Evolutionary conservation across 176 grass and related monocot genomes (phyloP).

Genomic region (Musa acuminata): DNA sequence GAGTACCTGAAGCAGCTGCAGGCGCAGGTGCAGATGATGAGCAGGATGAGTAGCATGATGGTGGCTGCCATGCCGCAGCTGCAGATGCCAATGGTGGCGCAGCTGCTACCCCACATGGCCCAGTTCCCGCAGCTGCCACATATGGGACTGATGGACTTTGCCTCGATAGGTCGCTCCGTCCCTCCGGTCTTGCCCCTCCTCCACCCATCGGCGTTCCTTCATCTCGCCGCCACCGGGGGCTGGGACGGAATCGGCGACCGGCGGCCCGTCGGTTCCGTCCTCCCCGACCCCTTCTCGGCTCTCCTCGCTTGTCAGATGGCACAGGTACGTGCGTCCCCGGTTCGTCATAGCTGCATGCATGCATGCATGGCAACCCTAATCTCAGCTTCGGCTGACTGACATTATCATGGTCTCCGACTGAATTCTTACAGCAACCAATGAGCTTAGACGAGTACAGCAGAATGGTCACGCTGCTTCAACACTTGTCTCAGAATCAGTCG

Average conservation of each 20-base stretch:
- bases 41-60: constrained; percentile 70
- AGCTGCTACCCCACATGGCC: constrained; percentile 15
- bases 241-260: constrained; percentile 19
- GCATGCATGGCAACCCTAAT: not conserved
- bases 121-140: constrained; percentile 56
- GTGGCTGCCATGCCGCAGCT: constrained; percentile 48
- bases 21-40: constrained; percentile 72
- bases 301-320: constrained; percentile 47
- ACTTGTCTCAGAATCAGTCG: constrained; percentile 26
- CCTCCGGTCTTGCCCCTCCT: constrained; percentile 25
- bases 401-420: not conserved
- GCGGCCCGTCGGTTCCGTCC: constrained; percentile 10
- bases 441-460: constrained; percentile 65
- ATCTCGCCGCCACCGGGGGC: constrained; percentile 7
- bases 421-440: constrained; percentile 26
- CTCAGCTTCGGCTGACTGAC: not conserved
- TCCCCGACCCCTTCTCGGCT: constrained; percentile 41
- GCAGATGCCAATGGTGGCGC: constrained; percentile 68
- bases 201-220: constrained; percentile 35
- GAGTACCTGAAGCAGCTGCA: constrained; percentile 95
- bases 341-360: not conserved
- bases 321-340: constrained; percentile 20
- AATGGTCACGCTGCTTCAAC: constrained; percentile 54
- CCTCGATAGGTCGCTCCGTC: constrained; percentile 26
- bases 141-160: constrained; percentile 63